phyloP scores from a whole-genome alignment of 2,329 filamentous ascomycete species.

The Aspergillus quadricinctus region DNA sequence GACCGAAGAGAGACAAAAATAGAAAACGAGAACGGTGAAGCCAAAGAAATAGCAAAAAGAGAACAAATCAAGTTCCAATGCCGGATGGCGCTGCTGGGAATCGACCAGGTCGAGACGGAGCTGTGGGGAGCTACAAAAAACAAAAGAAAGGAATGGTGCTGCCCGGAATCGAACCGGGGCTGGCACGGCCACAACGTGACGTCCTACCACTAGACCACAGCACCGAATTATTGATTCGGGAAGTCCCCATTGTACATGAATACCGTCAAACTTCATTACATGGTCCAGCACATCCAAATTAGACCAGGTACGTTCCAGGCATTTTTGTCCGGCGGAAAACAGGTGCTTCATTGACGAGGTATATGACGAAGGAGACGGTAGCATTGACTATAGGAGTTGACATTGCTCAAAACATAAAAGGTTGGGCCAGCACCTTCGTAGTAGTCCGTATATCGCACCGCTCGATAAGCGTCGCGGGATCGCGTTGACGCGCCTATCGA shows the following conservation, averaged over 20 bases:
- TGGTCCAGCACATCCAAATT: too few relatives aligned
- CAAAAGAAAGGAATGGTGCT: conserved; percentile 8
- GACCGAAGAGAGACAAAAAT: not conserved
- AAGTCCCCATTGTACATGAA: too few relatives aligned
- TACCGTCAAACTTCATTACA: too few relatives aligned
- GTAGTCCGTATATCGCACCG: too few relatives aligned
- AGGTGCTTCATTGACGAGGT: too few relatives aligned
- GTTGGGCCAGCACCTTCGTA: too few relatives aligned
- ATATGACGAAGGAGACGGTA: not conserved
- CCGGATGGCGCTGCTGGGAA: conserved; percentile 20
- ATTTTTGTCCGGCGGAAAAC: too few relatives aligned
- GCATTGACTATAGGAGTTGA: not conserved
- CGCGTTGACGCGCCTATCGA: not conserved
- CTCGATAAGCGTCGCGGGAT: conserved; percentile 6
- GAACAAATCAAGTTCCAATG: conserved; percentile 13
- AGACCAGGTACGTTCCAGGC: too few relatives aligned
- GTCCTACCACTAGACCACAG: conserved; percentile 23
- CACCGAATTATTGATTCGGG: too few relatives aligned
- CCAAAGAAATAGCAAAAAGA: not conserved
- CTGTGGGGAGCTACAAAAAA: conserved; percentile 5
- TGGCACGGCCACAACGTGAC: conserved; percentile 24
- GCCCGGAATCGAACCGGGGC: conserved; percentile 26
- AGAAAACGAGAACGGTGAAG: conserved; percentile 1
- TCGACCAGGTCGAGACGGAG: conserved; percentile 21
- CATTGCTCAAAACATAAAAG: not conserved